Evolutionary conservation across 2,329 filamentous ascomycete genomes (phyloP), one percentile per base, ranked within the genome.

Genomic region (Eurotiales sp.): DNA sequence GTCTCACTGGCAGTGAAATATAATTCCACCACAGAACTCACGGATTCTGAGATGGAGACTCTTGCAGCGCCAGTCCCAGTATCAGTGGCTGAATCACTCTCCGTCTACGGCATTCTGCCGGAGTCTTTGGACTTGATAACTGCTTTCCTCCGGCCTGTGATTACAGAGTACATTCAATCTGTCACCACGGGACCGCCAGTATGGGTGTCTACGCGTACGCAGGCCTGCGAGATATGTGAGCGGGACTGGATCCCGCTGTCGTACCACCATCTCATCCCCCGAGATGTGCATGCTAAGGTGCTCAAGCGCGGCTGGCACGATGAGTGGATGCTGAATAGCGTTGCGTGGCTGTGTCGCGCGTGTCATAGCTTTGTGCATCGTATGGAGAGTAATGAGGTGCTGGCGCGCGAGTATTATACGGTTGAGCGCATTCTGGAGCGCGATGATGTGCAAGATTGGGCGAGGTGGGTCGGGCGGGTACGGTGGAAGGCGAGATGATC

Each of bases 221-320:
- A 69, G 3, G 77, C 74, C 4, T 95, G 90, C 68, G 90, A 95
- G 72, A 79, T 95, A 21, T 95, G 89, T 66, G 80, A 76, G 1
- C 77, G 89, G 1, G 80, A 83, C 55, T 90, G 87, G 82, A 81
- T 93, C 19, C 82, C 83, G 8, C 69, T 93, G 55, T 88, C 86
- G 1, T 95, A 93, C 65, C 90, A 95, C 64, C 90, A 95, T 71
- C 73, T 95, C 39, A 90, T 95, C 49, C 90, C 90, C n/a, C 80
- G 83, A 36, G 79, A 81, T 39, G 84, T 89, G 53, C 89, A 95
- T 68, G 83, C 80, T 7, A 89, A 90, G 64, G 88, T 81, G 3
- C 66, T 89, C 34, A 89, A 87, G 74, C 76, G 88, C 37, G 86
- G 86, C 1, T 95, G 89, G 89, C 87, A 91, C 72, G 78, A 79